Evolutionary conservation across 495 filamentous ascomycete genomes (phyloP).

Genomic region (Aspergillus coremiiformis): DNA sequence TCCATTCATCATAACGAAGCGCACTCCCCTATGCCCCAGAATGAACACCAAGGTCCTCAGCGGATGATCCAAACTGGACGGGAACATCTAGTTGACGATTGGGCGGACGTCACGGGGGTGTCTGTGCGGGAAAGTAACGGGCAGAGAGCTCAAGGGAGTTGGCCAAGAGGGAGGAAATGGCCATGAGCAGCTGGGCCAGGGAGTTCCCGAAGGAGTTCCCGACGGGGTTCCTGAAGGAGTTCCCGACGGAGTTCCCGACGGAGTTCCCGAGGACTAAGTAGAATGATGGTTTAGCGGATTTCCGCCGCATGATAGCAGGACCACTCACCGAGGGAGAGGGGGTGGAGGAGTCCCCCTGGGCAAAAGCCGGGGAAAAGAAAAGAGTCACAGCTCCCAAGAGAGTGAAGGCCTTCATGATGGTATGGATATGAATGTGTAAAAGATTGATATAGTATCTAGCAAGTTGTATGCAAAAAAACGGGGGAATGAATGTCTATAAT

Average conservation of each 20-base stretch:
- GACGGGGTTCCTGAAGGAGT: conserved; percentile 4
- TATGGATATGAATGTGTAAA: not conserved
- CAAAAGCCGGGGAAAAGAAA: conserved; percentile 18
- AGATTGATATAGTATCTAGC: not conserved
- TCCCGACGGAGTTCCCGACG: not conserved
- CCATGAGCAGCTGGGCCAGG: not conserved
- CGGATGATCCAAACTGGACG: not conserved
- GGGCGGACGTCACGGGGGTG: conserved; percentile 27
- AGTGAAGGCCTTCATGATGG: conserved; percentile 31
- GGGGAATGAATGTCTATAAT: not conserved
- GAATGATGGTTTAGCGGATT: not conserved
- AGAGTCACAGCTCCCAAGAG: conserved; percentile 23
- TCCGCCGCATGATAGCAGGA: too few relatives aligned
- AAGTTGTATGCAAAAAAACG: not conserved
- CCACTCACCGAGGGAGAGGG: conserved; percentile 1
- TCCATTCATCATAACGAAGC: not conserved
- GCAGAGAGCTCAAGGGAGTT: not conserved
- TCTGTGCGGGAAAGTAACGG: conserved; percentile 15
- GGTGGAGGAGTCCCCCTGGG: conserved; percentile 9
- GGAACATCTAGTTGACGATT: conserved; percentile 10
- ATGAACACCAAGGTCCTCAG: not conserved
- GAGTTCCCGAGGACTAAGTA: too few relatives aligned
- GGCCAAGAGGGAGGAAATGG: not conserved
- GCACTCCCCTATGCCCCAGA: not conserved
- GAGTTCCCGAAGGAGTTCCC: not conserved